phyloP scores from a whole-genome alignment of 73 alveolate genomes.

The Blepharisma japonicum region DNA sequence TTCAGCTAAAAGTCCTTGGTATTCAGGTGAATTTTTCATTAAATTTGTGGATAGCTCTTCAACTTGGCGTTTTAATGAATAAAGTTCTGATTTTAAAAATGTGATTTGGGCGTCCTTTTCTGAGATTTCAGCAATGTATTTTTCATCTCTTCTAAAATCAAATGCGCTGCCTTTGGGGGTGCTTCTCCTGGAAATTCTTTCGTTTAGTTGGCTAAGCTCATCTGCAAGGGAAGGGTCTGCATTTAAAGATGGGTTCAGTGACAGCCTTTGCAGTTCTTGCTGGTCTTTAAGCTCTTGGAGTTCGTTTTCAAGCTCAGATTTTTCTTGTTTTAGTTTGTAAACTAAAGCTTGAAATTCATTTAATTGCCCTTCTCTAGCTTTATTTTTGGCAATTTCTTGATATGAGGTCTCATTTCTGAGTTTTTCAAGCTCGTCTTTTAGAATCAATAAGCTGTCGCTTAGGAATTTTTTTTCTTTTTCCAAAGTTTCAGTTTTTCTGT shows the following conservation, averaged over 20 bases:
- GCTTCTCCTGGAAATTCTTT: neutral
- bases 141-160: neutral
- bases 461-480: constrained; percentile 7
- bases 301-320: neutral
- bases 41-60: neutral
- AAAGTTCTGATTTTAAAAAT: neutral
- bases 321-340: constrained; percentile 12
- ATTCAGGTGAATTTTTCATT: neutral
- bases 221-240: neutral
- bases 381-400: neutral
- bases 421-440: neutral
- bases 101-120: constrained; percentile 17
- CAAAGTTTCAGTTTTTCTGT: neutral
- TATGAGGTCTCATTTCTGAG: neutral
- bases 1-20: constrained; percentile 11
- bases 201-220: constrained; percentile 3
- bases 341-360: neutral
- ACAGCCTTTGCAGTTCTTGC: neutral
- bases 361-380: neutral
- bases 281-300: constrained; percentile 28
- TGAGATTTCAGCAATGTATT: neutral
- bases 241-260: neutral
- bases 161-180: constrained; percentile 4
- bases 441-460: neutral
- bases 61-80: neutral